phyloP scores from a whole-genome alignment of 2,329 filamentous ascomycete species.

The Epichloe scottii region DNA sequence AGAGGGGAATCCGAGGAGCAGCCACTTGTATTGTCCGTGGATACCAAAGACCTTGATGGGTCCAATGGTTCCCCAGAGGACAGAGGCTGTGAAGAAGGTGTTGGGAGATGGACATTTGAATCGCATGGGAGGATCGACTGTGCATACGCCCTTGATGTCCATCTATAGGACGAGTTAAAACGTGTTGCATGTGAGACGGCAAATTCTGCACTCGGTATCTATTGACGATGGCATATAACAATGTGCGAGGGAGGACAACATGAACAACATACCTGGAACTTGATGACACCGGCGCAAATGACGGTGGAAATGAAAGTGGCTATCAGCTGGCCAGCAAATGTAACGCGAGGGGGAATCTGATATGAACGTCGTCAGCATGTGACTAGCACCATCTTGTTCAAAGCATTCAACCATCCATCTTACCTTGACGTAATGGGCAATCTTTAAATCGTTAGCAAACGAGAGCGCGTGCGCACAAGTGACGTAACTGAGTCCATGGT shows the following conservation, averaged over 20 bases:
- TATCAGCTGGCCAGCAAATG: conserved; percentile 23
- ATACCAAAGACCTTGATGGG: conserved; percentile 24
- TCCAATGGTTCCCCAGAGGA: conserved; percentile 29
- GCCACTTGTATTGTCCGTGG: conserved; percentile 22
- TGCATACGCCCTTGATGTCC: conserved; percentile 25
- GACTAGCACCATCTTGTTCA: too few relatives aligned
- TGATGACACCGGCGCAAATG: conserved; percentile 21
- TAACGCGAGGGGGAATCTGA: conserved; percentile 24
- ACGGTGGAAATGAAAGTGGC: conserved; percentile 22
- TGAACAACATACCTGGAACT: conserved; percentile 20
- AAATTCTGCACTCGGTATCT: too few relatives aligned
- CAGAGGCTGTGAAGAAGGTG: conserved; percentile 26
- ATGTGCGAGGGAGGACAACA: too few relatives aligned
- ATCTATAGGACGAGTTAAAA: conserved; percentile 7
- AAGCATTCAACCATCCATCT: background rate
- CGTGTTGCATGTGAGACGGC: too few relatives aligned
- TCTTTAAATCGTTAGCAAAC: conserved; percentile 23
- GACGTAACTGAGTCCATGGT: conserved; percentile 13
- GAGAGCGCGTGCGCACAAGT: conserved; percentile 22
- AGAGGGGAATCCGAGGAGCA: conserved; percentile 28
- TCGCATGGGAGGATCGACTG: conserved; percentile 20
- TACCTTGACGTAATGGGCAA: conserved; percentile 32
- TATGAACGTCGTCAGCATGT: too few relatives aligned
- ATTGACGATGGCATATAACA: too few relatives aligned
- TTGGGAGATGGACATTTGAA: conserved; percentile 26